Base-by-base conservation (phyloP, 176 grass and related monocot genomes). In the Miscanthus lutarioriparius region DNA sequence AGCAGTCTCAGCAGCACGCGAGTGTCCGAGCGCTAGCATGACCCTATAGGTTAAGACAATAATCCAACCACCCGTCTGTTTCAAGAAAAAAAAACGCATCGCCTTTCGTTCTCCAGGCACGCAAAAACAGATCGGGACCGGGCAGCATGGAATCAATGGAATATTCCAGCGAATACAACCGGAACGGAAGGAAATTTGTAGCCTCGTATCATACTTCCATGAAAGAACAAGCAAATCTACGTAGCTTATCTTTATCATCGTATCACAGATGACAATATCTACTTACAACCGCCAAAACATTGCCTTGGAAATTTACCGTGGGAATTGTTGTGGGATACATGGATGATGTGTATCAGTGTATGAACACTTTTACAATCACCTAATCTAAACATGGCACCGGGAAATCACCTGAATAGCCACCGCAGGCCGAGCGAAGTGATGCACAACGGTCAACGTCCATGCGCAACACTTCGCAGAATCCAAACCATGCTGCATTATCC, bases 341-440 rank as follows among this genome's bases (percentile, higher is more conserved):
- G 43, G 17, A 10, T 53, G 13, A 26, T 27, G 27, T 33, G 2
- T n/a, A n/a, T n/a, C n/a, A 32, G 30, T 36, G 2, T 81, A 72
- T 70, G 48, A 73, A 86, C 45, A 68, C 73, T 59, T 64, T 32
- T 71, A 65, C 69, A 83, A 87, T 80, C 67, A 38, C 37, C 74
- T 86, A 83, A 83, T 1, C 66, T 78, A 78, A 30, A 38, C 65
- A n/a, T 16, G 10, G 54, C n/a, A 75, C 45, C 36, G 59, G 27
- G 33, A 10, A 20, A 37, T 80, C 70, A 35, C 37, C 83, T 47
- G 41, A 19, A 19, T 79, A 26, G 40, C 66, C 14, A 41, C 49
- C 25, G 37, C 2, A 48, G n/a, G 8, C 22, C 16, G 28, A 30
- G 22, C 70, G 35, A 36, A 26, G 28, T 33, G 20, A 51, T 16